Evolutionary conservation across 345 rosid genomes (phyloP), one percentile per base, ranked within the genome.

Genomic region (Aquilaria sinensis): DNA sequence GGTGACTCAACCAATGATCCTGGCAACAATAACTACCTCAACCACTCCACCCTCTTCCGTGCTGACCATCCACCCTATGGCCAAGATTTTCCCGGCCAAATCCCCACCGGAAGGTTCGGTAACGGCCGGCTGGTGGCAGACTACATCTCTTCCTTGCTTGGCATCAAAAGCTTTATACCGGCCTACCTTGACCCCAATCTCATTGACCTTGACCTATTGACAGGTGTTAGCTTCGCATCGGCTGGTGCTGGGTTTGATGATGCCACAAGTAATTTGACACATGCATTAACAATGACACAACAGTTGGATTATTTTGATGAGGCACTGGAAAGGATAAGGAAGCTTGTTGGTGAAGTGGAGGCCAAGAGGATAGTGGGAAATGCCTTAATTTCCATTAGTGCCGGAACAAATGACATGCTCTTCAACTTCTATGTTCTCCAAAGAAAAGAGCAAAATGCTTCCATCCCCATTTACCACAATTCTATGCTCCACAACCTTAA

Each of bases 1-100:
- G 78, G 81, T 2, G 81, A 78, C 62, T 78, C 81, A 12, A 74
- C 78, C 10, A 57, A 74, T 5, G 78, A 78, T 56, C 47, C 78
- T 56, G 74, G 76, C 30, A 74, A 78, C 72, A 78, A 78, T 62
- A 74, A 78, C 12, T 56, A 46, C 58, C 56, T 78, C 2, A 37
- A 37, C 43, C 43, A 37, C 7, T 37, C 60, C 2, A 74, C 76
- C 34, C 32, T 69, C 15, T 54, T 68, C 52, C 67, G 29, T 1
- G 56, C 61, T 15, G 68, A 74, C 60, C 73, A 71, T 34, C 41
- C 50, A 32, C 78, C 78, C 0, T 74, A 72, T 47, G 82, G 75
- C 7, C 62, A 41, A 61, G 73, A 73, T 0, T 77, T 77, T 23
- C 78, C 75, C 31, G 46, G 10, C 29, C 59, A 51, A 52, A n/a